A percentile compares a stretch with the other conserved stretches of the same genome.
Evolutionary conservation across 768 basidiomycete species (phyloP).

Genomic region (Xerocomellus amylosporus): DNA sequence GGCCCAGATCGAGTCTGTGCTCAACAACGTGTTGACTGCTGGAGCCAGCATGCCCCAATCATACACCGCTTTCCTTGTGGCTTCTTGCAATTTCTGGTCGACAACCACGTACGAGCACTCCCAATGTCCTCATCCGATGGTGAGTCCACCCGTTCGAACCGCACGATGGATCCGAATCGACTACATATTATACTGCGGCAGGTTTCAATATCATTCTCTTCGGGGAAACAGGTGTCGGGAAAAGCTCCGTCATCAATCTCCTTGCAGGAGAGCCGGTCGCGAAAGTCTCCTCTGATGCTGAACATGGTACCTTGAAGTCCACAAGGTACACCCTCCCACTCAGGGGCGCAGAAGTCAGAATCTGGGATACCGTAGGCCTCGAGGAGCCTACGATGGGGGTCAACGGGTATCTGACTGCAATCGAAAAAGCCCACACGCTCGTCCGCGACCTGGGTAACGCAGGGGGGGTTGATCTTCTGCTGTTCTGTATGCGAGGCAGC

Average conservation of each 20-base stretch:
- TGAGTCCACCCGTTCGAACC: slow-evolving; percentile 6
- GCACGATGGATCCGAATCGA: background rate
- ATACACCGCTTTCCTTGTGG: slow-evolving; percentile 5
- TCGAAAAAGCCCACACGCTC: slow-evolving; percentile 29
- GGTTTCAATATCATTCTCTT: slow-evolving; percentile 31
- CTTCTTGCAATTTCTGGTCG: background rate
- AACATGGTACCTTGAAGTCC: slow-evolving; percentile 35
- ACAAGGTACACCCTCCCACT: slow-evolving; percentile 23
- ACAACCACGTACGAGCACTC: slow-evolving; percentile 2
- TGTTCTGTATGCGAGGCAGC: slow-evolving; percentile 38
- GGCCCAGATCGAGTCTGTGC: slow-evolving; percentile 8
- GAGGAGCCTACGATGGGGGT: slow-evolving; percentile 31
- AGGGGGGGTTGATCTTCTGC: slow-evolving; percentile 34
- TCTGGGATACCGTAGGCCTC: slow-evolving; percentile 33
- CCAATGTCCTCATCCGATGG: slow-evolving; percentile 21
- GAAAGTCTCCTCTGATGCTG: slow-evolving; percentile 30
- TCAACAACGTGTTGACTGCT: slow-evolving; percentile 1
- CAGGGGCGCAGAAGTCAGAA: slow-evolving; percentile 7
- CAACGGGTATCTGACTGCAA: slow-evolving; percentile 26
- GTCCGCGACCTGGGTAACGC: slow-evolving; percentile 21
- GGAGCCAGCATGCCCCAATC: background rate
- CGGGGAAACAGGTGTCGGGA: slow-evolving; percentile 35
- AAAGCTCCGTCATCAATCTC: slow-evolving; percentile 47
- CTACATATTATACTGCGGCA: background rate
- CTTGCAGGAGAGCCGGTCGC: slow-evolving; percentile 32